Conservation (phyloP, 805 yeast species). For the Candida anglica region DNA sequence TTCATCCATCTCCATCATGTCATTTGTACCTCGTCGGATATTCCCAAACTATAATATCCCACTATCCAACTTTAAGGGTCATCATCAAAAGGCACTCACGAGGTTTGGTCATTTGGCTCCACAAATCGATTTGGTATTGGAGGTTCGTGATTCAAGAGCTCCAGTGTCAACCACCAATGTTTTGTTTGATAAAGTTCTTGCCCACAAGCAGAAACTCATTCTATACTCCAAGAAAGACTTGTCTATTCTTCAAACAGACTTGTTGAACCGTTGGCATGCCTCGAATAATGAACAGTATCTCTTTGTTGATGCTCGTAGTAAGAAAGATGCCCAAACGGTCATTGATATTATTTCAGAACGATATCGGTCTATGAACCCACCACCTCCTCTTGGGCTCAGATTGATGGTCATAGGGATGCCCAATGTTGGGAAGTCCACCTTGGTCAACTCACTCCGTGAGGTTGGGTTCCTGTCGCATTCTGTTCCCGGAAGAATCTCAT, state of each 20-base stretch:
- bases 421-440: conserved; percentile 91
- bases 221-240: conserved; percentile 77
- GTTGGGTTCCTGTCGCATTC: conserved; percentile 26
- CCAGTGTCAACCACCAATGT: conserved; percentile 82
- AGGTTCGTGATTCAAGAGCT: conserved; percentile 85
- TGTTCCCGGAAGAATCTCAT: conserved; percentile 23
- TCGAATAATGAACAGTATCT: conserved; percentile 27
- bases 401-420: conserved; percentile 91
- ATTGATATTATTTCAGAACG: conserved; percentile 46
- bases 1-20: no score
- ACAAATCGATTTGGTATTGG: conserved; percentile 76
- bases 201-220: conserved; percentile 53
- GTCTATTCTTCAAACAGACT: conserved; percentile 38
- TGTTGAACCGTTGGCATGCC: conserved; percentile 32
- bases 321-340: conserved; percentile 46
- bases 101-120: conserved; percentile 66
- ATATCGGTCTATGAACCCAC: conserved; percentile 48
- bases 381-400: conserved; percentile 81
- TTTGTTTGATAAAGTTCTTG: conserved; percentile 64
- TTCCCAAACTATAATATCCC: conserved; percentile 74
- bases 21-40: conserved; percentile 62
- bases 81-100: conserved; percentile 76
- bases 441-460: conserved; percentile 69
- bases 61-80: conserved; percentile 83
- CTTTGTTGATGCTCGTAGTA: conserved; percentile 56